Evolutionary conservation across 2,329 filamentous ascomycete genomes (phyloP), one percentile per base, ranked within the genome.

Genomic region (Alternaria gansuensis): DNA sequence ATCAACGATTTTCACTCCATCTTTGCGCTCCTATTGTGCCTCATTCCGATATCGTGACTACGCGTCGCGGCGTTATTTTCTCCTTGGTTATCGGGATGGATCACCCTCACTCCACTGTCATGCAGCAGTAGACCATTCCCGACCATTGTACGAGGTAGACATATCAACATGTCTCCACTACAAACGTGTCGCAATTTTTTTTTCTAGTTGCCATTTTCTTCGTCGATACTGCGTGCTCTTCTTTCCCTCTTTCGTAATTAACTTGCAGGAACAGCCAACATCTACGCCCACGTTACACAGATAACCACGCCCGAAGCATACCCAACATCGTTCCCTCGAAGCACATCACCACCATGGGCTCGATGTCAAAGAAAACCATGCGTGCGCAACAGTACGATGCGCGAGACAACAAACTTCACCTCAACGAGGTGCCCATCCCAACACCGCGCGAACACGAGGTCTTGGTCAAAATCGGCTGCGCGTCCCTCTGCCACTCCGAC

Each of bases 391-490:
- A 75, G 62, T 76, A 75, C 45, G 72, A 76, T 39, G 57, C 62
- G 10, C 65, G 69, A 31, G 74, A 76, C 59, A 77, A 77, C 54
- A 73, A 75, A 51, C 64, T 79, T 10, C 70, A 77, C 34, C 75
- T 82, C 54, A 82, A 83, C 53, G 71, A 79, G 39, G 69, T 83
- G 28, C 77, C 80, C 8, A 75, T 83, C 33, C 81, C 82, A 4
- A 68, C 70, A 28, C 80, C 81, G 4, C 72, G 72, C 29, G 73
- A 74, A 24, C 78, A 81, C 61, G 72, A 83, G 63, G 37, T 80
- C 23, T 71, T 80, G 14, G 72, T 80, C 23, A 77, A 78, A 46
- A 75, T 80, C 14, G 64, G 64, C 33, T 78, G 70, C 49, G 78
- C 78, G 5, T 79, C 77, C 0, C 70, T 80, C 9, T 80, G 78